Evolutionary conservation across 192 early-diverging fungal species (phyloP).

Genomic region (Backusella westeae): DNA sequence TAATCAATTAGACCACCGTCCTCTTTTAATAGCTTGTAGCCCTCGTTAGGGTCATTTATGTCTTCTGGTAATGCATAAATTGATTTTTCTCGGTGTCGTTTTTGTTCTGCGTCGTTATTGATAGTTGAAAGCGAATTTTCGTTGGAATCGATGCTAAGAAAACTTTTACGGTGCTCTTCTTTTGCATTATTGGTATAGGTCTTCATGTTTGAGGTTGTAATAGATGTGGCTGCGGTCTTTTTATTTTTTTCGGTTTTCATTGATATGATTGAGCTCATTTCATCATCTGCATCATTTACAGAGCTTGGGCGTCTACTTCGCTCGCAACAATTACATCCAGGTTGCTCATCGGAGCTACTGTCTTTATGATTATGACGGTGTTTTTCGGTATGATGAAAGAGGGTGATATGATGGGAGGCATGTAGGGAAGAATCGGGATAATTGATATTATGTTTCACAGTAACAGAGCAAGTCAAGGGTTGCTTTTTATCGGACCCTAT

Average conservation of each 20-base stretch:
- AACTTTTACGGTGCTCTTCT: not conserved
- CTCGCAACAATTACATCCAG: not conserved
- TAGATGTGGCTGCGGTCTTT: not conserved
- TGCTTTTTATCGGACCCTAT: not conserved
- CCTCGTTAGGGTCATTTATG: not conserved
- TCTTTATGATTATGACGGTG: not conserved
- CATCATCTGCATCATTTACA: not conserved
- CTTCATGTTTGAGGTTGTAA: not conserved
- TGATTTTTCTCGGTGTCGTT: not conserved
- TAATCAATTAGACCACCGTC: constrained; percentile 7
- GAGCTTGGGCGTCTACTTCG: not conserved
- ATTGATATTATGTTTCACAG: not conserved
- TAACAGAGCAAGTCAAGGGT: not conserved
- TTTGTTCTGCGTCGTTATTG: not conserved
- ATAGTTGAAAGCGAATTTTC: not conserved
- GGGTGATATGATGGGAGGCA: not conserved
- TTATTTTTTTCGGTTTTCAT: not conserved
- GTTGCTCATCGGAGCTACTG: not conserved
- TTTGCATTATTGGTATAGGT: not conserved
- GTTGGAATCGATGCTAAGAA: not conserved
- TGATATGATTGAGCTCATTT: not conserved
- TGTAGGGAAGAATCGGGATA: not conserved
- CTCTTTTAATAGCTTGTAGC: not conserved
- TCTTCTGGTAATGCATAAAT: not conserved
- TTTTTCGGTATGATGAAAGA: not conserved